Evolutionary conservation across 2,329 filamentous ascomycete species (phyloP), one percentile per base, ranked within the genome.

Genomic region (Lecanicillium sp.): DNA sequence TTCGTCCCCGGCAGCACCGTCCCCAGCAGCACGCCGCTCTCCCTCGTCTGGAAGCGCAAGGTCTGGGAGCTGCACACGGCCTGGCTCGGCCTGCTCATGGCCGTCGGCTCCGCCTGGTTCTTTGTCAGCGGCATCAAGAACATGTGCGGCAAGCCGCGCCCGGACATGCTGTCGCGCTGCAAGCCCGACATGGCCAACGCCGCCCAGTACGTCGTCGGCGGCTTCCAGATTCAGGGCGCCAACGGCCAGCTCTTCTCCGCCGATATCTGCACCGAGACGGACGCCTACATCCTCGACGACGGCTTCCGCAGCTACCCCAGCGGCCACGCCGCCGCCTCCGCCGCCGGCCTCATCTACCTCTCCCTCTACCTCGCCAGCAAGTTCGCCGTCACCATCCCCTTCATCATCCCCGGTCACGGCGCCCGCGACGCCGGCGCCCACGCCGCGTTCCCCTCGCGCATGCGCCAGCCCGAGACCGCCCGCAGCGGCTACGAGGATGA

Each of bases 51-150:
- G 80, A 77, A 76, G 55, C 75, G 86, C 47, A 95, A 92, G 63
- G 59, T 95, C 2, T 96, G 90, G 88, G 89, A 96, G 59, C 79
- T 86, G 58, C 87, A 96, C 56, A 79, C 79, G 3, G 88, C 86
- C 42, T 87, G 83, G 78, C 77, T 95, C 52, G 89, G 89, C 0
- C 71, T 95, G 3, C 85, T 71, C 1, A 68, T 95, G 14, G 78
- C 84, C 3, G 66, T 87, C 9, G 78, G 81, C 3, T 69, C 77
- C 3, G 74, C 84, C 4, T 94, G 84, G 66, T 79, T 92, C 60
- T 79, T 94, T 51, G 90, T 88, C 1, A 80, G 87, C 50, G 85
- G 83, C 36, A 79, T 94, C 71, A 96, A 96, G 72, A 87, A 82
- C 53, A 65, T 79, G 34, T 79, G 77, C 44, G 78, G 78, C 47